Percentiles rank a stretch among this genome's conserved stretches.
phyloP scores from a whole-genome alignment of 352 stramenopile species.

The Phytopythium ostracodes region DNA sequence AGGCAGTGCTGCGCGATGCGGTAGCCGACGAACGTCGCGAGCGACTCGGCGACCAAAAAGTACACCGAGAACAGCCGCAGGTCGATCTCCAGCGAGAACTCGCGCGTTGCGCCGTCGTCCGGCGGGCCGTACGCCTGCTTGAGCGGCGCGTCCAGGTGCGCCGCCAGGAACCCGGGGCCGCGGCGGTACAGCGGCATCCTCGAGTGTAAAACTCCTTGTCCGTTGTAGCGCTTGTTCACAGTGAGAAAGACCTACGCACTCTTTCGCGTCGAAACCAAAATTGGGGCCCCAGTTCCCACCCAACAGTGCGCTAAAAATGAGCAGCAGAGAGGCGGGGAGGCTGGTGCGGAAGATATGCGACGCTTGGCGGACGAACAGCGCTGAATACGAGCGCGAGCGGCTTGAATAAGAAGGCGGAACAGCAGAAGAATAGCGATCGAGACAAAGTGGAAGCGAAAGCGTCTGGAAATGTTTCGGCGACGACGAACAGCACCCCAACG shows the following conservation, averaged over 20 bases:
- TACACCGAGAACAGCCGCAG: constrained; percentile 74
- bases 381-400: not conserved
- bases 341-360: constrained; percentile 1
- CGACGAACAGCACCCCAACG: no score
- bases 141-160: constrained; percentile 10
- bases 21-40: constrained; percentile 77
- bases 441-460: no score
- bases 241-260: no score
- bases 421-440: no score
- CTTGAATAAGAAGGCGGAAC: no score
- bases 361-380: not conserved
- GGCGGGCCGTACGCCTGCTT: constrained; percentile 44
- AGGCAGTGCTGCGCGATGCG: constrained; percentile 79
- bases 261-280: not conserved
- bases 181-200: constrained; percentile 64
- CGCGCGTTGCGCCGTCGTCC: constrained; percentile 24
- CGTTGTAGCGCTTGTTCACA: no score
- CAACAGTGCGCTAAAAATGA: not conserved
- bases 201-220: no score
- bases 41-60: constrained; percentile 68
- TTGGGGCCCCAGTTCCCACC: no score
- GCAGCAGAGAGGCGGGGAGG: not conserved
- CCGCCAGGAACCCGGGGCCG: constrained; percentile 44
- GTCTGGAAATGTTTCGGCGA: no score
- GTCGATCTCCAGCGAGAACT: constrained; percentile 49